Percentiles rank a stretch among this genome's conserved stretches.
Evolutionary conservation across 257 asterid species (phyloP).

Genomic region (Striga asiatica): DNA sequence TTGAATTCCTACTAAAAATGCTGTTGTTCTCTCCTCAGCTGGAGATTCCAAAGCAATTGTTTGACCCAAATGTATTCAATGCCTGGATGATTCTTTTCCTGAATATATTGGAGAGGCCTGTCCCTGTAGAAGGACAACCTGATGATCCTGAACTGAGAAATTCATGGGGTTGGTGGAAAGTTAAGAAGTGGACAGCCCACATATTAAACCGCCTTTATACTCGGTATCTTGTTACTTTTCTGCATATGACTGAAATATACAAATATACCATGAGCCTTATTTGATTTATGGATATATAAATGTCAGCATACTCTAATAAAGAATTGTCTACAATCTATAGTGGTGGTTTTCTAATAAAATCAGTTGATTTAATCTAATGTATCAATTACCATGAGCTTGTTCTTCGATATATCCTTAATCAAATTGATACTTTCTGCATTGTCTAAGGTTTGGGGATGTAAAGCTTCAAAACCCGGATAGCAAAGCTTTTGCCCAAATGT

Average conservation of each 20-base stretch:
- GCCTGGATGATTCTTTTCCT: slow-evolving; percentile 94
- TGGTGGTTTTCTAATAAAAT: too few species aligned
- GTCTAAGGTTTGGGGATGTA: slow-evolving; percentile 77
- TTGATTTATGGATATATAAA: background rate
- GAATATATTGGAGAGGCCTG: slow-evolving; percentile 88
- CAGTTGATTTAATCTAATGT: too few species aligned
- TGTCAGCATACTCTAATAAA: too few species aligned
- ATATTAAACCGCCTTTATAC: slow-evolving; percentile 88
- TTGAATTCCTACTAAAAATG: slow-evolving; percentile 4
- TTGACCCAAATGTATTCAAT: slow-evolving; percentile 82
- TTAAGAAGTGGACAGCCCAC: slow-evolving; percentile 96
- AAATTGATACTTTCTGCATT: slow-evolving; percentile 4
- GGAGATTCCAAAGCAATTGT: slow-evolving; percentile 91
- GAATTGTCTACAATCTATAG: too few species aligned
- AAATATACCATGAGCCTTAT: too few species aligned
- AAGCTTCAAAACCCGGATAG: slow-evolving; percentile 92
- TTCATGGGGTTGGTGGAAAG: slow-evolving; percentile 99
- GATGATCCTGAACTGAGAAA: slow-evolving; percentile 77
- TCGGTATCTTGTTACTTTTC: slow-evolving; percentile 33
- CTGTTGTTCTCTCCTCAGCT: slow-evolving; percentile 33
- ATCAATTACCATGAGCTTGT: too few species aligned
- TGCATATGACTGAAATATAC: background rate
- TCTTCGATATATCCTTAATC: background rate
- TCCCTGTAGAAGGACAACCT: slow-evolving; percentile 88
- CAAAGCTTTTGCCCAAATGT: slow-evolving; percentile 92